phyloP scores from a whole-genome alignment of 2,329 filamentous ascomycete genomes.

The Penicillium sp. region DNA sequence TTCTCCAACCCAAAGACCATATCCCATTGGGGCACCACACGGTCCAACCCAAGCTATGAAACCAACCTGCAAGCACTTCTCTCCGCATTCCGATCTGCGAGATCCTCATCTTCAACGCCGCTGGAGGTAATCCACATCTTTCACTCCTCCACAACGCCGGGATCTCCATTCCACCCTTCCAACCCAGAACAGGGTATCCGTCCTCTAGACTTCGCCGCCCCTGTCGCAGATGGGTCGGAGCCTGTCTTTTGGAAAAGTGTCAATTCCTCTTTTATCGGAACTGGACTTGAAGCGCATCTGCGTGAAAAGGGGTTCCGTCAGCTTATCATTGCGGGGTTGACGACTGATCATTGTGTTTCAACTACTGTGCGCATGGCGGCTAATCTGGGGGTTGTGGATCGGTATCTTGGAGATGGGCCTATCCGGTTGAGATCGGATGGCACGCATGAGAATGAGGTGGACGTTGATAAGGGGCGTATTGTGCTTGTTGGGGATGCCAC shows the following conservation, averaged over 20 bases:
- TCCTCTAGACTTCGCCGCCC: slow-evolving; percentile 32
- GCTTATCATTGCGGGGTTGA: slow-evolving; percentile 44
- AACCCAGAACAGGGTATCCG: slow-evolving; percentile 26
- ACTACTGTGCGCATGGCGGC: slow-evolving; percentile 49
- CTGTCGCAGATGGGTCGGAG: slow-evolving; percentile 35
- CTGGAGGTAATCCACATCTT: slow-evolving; percentile 47
- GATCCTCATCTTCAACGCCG: slow-evolving; percentile 1
- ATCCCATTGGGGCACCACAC: slow-evolving; percentile 40
- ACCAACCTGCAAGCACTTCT: slow-evolving; percentile 43
- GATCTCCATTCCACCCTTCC: slow-evolving; percentile 39
- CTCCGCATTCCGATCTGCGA: slow-evolving; percentile 32
- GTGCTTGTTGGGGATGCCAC: slow-evolving; percentile 48
- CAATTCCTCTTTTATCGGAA: slow-evolving; percentile 50
- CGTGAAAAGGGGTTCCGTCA: slow-evolving; percentile 35
- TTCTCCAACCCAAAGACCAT: slow-evolving; percentile 34
- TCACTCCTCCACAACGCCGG: slow-evolving; percentile 41
- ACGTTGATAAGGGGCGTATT: slow-evolving; percentile 33
- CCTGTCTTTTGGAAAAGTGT: slow-evolving; percentile 44
- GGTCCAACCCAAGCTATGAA: slow-evolving; percentile 48
- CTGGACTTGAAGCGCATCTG: slow-evolving; percentile 41
- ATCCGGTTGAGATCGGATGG: slow-evolving; percentile 20
- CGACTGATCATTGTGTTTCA: slow-evolving; percentile 52
- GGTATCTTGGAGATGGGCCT: slow-evolving; percentile 16
- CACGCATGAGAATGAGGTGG: slow-evolving; percentile 16
- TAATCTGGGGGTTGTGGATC: slow-evolving; percentile 46